phyloP scores from a whole-genome alignment of 805 yeast genomes.

The Scheffersomyces ergatensis region DNA sequence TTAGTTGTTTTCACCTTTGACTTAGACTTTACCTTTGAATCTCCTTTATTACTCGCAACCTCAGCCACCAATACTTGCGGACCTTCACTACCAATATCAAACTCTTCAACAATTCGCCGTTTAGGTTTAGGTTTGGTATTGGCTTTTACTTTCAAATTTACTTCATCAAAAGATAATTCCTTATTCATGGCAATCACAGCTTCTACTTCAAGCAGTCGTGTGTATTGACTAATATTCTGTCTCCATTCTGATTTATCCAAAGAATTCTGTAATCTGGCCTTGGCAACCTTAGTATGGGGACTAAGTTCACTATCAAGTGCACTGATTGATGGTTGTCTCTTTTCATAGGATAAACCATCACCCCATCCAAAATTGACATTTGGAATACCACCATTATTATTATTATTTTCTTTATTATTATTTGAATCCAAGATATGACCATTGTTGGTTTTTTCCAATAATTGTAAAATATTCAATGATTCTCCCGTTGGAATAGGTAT shows the following conservation, averaged over 20 bases:
- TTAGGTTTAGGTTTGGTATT: too few species aligned
- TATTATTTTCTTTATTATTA: background rate
- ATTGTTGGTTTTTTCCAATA: constrained; percentile 41
- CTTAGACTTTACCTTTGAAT: background rate
- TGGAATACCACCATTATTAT: constrained; percentile 1
- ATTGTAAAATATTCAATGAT: constrained; percentile 55
- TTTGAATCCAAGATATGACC: constrained; percentile 11
- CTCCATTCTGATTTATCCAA: constrained; percentile 23
- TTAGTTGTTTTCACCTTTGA: background rate
- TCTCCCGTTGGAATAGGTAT: constrained; percentile 75
- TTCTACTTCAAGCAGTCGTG: background rate
- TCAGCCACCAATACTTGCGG: too few species aligned
- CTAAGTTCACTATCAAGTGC: constrained; percentile 21
- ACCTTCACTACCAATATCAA: too few species aligned
- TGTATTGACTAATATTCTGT: constrained; percentile 12
- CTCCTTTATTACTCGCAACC: too few species aligned
- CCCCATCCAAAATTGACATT: background rate
- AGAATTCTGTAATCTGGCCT: constrained; percentile 27
- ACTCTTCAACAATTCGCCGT: too few species aligned
- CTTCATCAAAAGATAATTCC: too few species aligned
- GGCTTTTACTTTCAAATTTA: too few species aligned
- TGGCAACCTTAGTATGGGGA: constrained; percentile 15
- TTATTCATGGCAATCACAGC: too few species aligned
- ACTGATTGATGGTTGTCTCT: constrained; percentile 26
- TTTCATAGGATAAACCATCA: constrained; percentile 4